These are phyloP conservation scores for Fusarium illudens DNA, from an alignment of 2,329 filamentous ascomycete species.

Conservation along the genomic window DNA sequence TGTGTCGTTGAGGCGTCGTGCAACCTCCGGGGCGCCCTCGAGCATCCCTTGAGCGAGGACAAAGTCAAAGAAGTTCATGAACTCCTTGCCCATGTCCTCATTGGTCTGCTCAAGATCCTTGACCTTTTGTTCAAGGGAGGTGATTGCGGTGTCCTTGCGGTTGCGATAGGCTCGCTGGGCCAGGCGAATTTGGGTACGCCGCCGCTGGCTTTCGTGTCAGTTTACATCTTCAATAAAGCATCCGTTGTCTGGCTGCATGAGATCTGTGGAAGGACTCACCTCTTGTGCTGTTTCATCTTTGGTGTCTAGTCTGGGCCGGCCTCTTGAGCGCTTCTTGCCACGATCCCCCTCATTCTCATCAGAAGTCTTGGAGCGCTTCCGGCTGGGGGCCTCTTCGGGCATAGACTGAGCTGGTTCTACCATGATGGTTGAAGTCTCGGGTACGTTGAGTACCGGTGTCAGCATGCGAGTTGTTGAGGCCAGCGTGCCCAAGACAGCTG, in stretches of 20 bases:
- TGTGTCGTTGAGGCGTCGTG: constrained; percentile 63
- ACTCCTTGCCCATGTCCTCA: constrained; percentile 76
- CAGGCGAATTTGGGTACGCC: constrained; percentile 85
- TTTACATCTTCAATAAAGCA: not conserved
- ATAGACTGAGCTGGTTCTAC: constrained; percentile 8
- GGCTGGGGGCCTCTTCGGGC: constrained; percentile 1
- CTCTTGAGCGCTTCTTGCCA: constrained; percentile 69
- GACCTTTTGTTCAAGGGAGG: constrained; percentile 75
- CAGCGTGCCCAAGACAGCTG: not conserved
- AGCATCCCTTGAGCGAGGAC: constrained; percentile 66
- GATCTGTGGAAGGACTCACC: constrained; percentile 59
- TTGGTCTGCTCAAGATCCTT: constrained; percentile 73
- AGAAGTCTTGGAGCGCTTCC: constrained; percentile 38
- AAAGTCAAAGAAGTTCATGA: constrained; percentile 72
- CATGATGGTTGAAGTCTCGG: not conserved
- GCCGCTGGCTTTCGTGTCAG: constrained; percentile 62
- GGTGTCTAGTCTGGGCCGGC: constrained; percentile 78
- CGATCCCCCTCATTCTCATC: constrained; percentile 50
- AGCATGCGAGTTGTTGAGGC: not conserved
- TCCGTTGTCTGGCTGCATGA: not conserved
- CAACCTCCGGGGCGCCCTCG: constrained; percentile 64
- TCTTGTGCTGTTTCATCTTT: constrained; percentile 80
- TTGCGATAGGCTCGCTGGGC: constrained; percentile 86
- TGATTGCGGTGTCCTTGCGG: constrained; percentile 84
- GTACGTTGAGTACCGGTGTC: not conserved